Conservation (phyloP, 345 rosid species). For the Crucihimalaya himalaica region DNA sequence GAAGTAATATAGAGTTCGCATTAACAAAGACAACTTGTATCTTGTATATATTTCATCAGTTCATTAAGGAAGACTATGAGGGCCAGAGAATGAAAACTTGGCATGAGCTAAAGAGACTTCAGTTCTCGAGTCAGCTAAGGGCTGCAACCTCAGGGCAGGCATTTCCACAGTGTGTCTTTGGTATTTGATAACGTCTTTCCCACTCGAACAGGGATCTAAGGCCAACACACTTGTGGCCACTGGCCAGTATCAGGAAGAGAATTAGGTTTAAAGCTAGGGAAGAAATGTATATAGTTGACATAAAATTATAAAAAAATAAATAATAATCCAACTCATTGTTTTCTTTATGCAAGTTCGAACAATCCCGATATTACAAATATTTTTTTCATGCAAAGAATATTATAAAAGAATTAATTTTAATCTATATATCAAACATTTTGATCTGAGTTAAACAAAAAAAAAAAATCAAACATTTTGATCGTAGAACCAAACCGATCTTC, state of each 20-base stretch:
- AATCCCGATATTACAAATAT: neutral
- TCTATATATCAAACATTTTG: no score
- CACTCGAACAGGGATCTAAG: no score
- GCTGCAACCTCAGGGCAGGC: no score
- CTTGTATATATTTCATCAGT: neutral
- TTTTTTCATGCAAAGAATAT: neutral
- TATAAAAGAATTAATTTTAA: neutral
- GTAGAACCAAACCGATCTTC: constrained; percentile 50
- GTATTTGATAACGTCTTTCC: no score
- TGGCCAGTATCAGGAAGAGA: no score
- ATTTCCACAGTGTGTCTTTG: no score
- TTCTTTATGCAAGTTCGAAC: neutral
- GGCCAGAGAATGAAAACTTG: neutral
- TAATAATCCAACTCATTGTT: neutral
- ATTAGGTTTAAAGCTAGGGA: no score
- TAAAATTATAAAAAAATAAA: no score
- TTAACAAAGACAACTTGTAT: neutral
- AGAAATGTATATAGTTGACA: no score
- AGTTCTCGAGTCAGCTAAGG: no score
- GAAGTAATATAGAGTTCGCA: neutral
- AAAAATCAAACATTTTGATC: constrained; percentile 36
- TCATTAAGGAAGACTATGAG: neutral
- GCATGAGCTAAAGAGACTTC: neutral
- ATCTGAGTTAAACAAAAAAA: no score
- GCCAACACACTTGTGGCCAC: no score